Evolutionary conservation across 139 green algal species (phyloP).

Genomic region (Haematococcus lacustris): DNA sequence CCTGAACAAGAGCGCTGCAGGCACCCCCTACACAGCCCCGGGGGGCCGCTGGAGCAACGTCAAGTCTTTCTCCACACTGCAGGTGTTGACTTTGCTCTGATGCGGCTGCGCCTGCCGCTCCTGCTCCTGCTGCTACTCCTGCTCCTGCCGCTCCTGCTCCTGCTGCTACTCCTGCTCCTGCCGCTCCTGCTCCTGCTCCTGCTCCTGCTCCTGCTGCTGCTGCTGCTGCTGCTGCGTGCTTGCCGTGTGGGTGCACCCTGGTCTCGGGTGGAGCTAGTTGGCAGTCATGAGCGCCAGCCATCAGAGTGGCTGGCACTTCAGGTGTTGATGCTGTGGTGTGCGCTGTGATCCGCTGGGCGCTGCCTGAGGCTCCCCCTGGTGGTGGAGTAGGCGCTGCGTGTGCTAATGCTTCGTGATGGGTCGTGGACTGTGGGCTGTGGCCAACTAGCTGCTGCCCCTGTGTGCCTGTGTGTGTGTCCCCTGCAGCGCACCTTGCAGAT

Average conservation of each 20-base stretch:
- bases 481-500: constrained; percentile 85
- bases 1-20: constrained; percentile 17
- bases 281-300: neutral
- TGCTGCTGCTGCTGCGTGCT: neutral
- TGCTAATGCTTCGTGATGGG: no score
- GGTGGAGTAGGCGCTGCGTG: neutral
- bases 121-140: neutral
- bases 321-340: neutral
- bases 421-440: no score
- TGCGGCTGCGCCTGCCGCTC: constrained; percentile 5
- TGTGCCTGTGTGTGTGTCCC: neutral
- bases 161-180: neutral
- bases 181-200: neutral
- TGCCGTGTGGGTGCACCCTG: no score
- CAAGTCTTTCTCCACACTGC: constrained; percentile 55
- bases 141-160: neutral
- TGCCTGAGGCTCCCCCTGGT: neutral
- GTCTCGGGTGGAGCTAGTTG: neutral
- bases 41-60: constrained; percentile 70
- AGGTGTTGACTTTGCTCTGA: constrained; percentile 19
- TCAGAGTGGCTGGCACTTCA: neutral
- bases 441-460: no score
- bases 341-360: neutral
- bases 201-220: neutral
- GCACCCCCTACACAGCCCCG: constrained; percentile 56